These are phyloP conservation scores for Cydonia oblonga DNA, from an alignment of 331 rosid species.

Conservation along the genomic window DNA sequence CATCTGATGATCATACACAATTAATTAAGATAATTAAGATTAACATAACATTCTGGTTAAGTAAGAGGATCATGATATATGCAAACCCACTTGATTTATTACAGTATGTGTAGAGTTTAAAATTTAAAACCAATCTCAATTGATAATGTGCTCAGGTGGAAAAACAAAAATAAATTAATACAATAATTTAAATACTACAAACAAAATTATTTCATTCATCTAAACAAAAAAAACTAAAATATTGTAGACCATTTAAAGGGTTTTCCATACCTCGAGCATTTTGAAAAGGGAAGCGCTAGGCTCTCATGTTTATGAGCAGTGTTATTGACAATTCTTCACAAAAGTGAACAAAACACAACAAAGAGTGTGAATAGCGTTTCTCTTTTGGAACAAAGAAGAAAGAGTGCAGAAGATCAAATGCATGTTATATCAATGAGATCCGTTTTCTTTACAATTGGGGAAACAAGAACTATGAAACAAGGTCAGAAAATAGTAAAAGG, in stretches of 20 bases:
- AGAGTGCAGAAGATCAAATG: not conserved
- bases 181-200: not conserved
- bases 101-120: not conserved
- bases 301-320: not conserved
- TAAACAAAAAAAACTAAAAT: too few species aligned
- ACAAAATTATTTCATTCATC: not conserved
- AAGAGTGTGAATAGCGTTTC: not conserved
- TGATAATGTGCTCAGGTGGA: not conserved
- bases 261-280: not conserved
- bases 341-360: not conserved
- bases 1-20: slow-evolving; percentile 26
- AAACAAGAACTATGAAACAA: not conserved
- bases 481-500: not conserved
- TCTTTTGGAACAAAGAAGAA: not conserved
- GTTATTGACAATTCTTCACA: not conserved
- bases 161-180: not conserved
- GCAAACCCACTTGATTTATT: not conserved
- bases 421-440: not conserved
- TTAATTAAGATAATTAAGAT: not conserved
- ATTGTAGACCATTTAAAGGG: not conserved
- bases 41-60: not conserved
- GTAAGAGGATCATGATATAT: not conserved
- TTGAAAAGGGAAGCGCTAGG: not conserved
- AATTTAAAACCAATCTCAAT: not conserved
- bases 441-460: not conserved